phyloP scores from a whole-genome alignment of 495 filamentous ascomycete species.

The Trichoderma parareesei region DNA sequence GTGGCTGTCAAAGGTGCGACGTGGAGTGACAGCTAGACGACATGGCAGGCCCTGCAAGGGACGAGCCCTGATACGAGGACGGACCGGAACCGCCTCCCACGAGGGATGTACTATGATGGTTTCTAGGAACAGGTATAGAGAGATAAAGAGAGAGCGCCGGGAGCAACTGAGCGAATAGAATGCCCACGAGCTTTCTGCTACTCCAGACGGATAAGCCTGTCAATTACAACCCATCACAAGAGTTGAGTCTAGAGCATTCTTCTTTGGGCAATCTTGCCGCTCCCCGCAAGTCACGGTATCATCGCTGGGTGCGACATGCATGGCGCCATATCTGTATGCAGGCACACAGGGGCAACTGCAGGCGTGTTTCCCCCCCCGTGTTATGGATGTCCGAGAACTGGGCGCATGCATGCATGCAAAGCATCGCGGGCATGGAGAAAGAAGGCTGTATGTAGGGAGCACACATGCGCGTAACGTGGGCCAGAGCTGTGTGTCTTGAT shows the following conservation, averaged over 20 bases:
- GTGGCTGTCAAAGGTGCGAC: constrained; percentile 7
- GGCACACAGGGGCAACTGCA: constrained; percentile 4
- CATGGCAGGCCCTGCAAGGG: no score
- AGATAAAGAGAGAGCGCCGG: no score
- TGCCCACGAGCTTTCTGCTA: no score
- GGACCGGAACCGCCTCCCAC: no score
- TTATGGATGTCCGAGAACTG: neutral
- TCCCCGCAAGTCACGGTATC: neutral
- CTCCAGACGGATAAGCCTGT: no score
- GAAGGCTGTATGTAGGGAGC: neutral
- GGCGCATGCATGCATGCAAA: neutral
- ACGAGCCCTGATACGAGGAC: no score
- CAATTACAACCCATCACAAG: no score
- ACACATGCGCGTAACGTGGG: neutral
- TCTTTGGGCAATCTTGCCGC: neutral
- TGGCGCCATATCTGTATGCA: constrained; percentile 4
- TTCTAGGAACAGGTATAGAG: no score
- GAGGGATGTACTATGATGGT: no score
- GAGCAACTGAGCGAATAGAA: no score
- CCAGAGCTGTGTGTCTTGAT: neutral
- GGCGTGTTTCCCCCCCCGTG: neutral
- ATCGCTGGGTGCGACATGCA: neutral
- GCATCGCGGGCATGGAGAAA: neutral
- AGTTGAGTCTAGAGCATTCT: neutral
- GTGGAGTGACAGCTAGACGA: neutral